Evolutionary conservation across 441 rosid genomes (phyloP).

Genomic region (Croton setiger): DNA sequence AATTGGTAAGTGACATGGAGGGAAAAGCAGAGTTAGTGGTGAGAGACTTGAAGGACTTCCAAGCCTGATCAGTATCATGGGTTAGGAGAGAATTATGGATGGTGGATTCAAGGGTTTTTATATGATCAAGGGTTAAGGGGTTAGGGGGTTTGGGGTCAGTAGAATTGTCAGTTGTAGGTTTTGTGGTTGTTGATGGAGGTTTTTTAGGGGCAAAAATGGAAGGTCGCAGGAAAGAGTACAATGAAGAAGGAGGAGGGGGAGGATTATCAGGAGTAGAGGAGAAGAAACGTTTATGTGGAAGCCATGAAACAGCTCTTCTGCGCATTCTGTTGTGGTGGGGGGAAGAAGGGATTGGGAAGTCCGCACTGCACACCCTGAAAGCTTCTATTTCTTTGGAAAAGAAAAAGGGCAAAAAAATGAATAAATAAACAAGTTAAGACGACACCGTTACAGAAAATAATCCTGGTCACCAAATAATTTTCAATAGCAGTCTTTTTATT

Average conservation of each 20-base stretch:
- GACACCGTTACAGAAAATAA: no score
- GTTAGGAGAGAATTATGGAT: slow-evolving; percentile 56
- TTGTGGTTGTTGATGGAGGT: slow-evolving; percentile 22
- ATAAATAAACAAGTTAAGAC: no score
- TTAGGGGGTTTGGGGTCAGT: slow-evolving; percentile 24
- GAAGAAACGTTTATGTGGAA: slow-evolving; percentile 29
- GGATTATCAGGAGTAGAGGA: slow-evolving; percentile 42
- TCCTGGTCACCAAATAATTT: no score
- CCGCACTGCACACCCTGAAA: background rate
- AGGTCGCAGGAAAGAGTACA: slow-evolving; percentile 85
- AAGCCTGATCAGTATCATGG: slow-evolving; percentile 63
- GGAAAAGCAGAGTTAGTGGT: slow-evolving; percentile 55
- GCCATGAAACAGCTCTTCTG: slow-evolving; percentile 34
- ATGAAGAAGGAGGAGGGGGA: slow-evolving; percentile 39
- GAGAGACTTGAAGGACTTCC: slow-evolving; percentile 83
- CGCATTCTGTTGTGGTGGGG: slow-evolving; percentile 54
- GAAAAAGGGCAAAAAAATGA: no score
- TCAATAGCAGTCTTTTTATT: no score
- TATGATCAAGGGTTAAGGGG: slow-evolving; percentile 44
- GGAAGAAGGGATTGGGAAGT: background rate
- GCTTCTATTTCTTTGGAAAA: no score
- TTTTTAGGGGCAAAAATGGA: slow-evolving; percentile 50
- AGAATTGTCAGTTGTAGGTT: slow-evolving; percentile 18
- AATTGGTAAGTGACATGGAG: slow-evolving; percentile 53
- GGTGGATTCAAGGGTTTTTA: slow-evolving; percentile 46